Base-by-base conservation (phyloP, 2,329 filamentous ascomycete genomes). In the Microdochium paspali region DNA sequence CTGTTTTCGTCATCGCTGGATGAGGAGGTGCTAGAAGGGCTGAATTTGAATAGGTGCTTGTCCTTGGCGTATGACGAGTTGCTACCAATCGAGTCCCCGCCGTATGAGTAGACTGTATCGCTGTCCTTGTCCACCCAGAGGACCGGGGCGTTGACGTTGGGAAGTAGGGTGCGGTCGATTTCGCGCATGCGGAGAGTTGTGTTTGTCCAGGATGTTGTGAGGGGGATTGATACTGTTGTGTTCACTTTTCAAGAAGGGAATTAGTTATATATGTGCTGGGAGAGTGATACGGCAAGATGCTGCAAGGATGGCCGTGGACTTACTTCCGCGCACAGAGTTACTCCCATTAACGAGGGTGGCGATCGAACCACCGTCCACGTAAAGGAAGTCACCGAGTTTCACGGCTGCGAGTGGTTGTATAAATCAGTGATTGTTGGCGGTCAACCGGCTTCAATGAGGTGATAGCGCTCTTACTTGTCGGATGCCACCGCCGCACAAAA, bases 301-400 rank as follows among this genome's bases (percentile, higher is more conserved):
- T 56, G 35, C 56, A 56, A n/a, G 55, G 51, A 30, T 53, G 26
- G 26, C 26, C n/a, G n/a, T n/a, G n/a, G 26, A 30, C 31, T 18
- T 54, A 42, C 49, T 46, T 50, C 48, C 47, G 24, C 56, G 50
- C 1, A 54, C 48, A 26, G 3, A 6, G 35, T 49, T 44, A 20
- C 53, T 56, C 5, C 57, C 61, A 24, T 61, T 53, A 44, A 53
- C 48, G 10, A 52, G 52, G 28, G 58, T 56, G 2, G 56, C 63
- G 2, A 65, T 46, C 49, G 64, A 58, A 15, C 66, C 66, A 42
- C 66, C 66, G 47, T 69, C 65, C 44, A 68, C 35, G 35, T 18
- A 18, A 20, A 40, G 35, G 9, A 21, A 18, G 18, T 40, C 18
- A 5, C 35, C 35, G 35, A 40, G 35, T 18, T 12, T 35, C 10